These are phyloP conservation scores for Botrytis fabae DNA, from an alignment of 2,329 filamentous ascomycete genomes.

Conservation along the genomic window DNA sequence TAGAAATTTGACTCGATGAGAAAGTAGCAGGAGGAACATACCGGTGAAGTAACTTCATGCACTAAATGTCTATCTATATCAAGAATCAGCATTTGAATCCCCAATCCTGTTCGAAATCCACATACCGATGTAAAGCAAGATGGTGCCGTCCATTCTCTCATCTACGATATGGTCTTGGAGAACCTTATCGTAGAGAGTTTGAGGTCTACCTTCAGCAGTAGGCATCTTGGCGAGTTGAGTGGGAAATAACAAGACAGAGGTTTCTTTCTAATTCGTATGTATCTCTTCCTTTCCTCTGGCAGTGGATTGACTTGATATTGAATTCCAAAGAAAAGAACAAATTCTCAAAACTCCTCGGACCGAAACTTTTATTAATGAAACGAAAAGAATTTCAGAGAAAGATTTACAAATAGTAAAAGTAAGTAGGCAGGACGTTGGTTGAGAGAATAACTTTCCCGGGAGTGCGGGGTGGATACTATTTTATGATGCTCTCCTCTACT, in stretches of 20 bases:
- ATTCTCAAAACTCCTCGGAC: background rate
- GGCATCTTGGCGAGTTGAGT: slow-evolving; percentile 17
- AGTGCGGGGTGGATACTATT: slow-evolving; percentile 18
- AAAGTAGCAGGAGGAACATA: slow-evolving; percentile 47
- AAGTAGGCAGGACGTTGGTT: background rate
- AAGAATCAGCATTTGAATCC: slow-evolving; percentile 25
- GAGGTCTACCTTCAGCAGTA: slow-evolving; percentile 25
- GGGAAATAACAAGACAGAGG: background rate
- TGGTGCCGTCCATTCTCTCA: slow-evolving; percentile 89
- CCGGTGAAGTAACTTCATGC: slow-evolving; percentile 96
- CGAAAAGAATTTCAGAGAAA: background rate
- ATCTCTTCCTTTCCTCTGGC: background rate
- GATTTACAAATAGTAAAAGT: background rate
- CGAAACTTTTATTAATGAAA: background rate
- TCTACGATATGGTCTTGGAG: slow-evolving; percentile 92
- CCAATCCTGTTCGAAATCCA: slow-evolving; percentile 18
- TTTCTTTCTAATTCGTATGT: background rate
- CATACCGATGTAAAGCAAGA: slow-evolving; percentile 89
- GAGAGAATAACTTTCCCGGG: background rate
- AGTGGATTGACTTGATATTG: background rate
- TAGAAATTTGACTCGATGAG: slow-evolving; percentile 18
- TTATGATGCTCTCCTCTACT: slow-evolving; percentile 21
- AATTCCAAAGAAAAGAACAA: background rate
- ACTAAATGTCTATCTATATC: slow-evolving; percentile 83
- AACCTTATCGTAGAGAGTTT: slow-evolving; percentile 95